phyloP scores from a whole-genome alignment of 1,284 basidiomycete genomes.

The Somion occarium region DNA sequence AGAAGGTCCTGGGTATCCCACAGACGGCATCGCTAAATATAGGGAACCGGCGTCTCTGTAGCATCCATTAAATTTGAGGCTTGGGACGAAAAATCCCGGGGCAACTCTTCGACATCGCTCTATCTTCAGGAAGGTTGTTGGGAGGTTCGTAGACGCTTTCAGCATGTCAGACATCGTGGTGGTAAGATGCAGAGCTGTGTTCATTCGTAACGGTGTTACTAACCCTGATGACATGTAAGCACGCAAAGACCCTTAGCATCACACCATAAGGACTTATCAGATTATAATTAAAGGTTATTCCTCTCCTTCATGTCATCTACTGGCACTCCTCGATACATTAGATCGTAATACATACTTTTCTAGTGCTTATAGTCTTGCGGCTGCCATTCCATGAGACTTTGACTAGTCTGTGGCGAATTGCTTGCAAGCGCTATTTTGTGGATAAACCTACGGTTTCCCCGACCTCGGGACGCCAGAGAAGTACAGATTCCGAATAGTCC shows the following conservation, averaged over 20 bases:
- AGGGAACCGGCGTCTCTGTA: not conserved
- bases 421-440: not conserved
- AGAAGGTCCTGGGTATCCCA: not conserved
- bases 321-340: not conserved
- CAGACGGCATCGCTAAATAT: not conserved
- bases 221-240: not conserved
- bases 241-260: not conserved
- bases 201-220: too few species aligned
- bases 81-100: not conserved
- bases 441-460: too few species aligned
- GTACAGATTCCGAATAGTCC: not conserved
- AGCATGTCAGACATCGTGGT: not conserved
- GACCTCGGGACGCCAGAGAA: not conserved
- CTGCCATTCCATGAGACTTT: not conserved
- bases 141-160: not conserved
- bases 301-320: not conserved
- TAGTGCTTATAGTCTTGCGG: not conserved
- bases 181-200: too few species aligned
- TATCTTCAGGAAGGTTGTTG: not conserved
- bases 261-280: not conserved
- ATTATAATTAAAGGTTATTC: not conserved
- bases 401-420: not conserved
- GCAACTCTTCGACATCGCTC: not conserved
- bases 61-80: too few species aligned
- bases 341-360: too few species aligned